Evolutionary conservation across 768 basidiomycete species (phyloP).

Genomic region (Tremella yokohamensis): DNA sequence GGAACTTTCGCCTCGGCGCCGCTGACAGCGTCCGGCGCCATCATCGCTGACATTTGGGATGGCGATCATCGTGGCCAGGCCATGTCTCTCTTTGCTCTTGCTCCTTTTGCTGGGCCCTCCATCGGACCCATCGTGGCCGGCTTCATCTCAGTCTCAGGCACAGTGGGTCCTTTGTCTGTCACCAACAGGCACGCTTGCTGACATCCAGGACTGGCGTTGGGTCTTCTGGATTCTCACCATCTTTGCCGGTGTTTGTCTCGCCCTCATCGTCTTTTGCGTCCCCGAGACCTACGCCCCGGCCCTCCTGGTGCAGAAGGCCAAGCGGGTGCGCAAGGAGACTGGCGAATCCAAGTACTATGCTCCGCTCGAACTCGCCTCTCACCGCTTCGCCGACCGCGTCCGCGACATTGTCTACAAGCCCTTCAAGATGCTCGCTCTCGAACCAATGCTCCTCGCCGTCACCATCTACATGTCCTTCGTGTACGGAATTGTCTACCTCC

Average conservation of each 20-base stretch:
- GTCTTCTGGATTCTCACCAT: conserved; percentile 50
- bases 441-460: conserved; percentile 50
- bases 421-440: conserved; percentile 48
- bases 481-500: conserved; percentile 36
- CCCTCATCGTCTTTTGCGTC: conserved; percentile 39
- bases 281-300: conserved; percentile 52
- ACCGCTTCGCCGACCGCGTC: conserved; percentile 31
- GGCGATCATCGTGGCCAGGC: conserved; percentile 51
- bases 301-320: conserved; percentile 48
- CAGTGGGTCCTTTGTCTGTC: conserved; percentile 29
- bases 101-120: conserved; percentile 52
- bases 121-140: conserved; percentile 52
- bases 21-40: conserved; percentile 53
- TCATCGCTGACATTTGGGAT: conserved; percentile 53
- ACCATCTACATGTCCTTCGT: conserved; percentile 52
- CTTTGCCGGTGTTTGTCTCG: conserved; percentile 47
- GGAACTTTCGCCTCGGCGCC: conserved; percentile 52
- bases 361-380: conserved; percentile 36
- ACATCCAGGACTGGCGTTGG: conserved; percentile 41
- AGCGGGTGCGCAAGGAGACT: conserved; percentile 48
- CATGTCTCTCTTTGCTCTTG: conserved; percentile 38
- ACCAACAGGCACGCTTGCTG: neutral
- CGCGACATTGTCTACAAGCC: conserved; percentile 46
- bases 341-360: conserved; percentile 50
- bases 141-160: conserved; percentile 46